Percentiles rank a stretch among this genome's conserved stretches.
phyloP scores from a whole-genome alignment of 2,329 filamentous ascomycete genomes.

The Colletotrichum sp. region DNA sequence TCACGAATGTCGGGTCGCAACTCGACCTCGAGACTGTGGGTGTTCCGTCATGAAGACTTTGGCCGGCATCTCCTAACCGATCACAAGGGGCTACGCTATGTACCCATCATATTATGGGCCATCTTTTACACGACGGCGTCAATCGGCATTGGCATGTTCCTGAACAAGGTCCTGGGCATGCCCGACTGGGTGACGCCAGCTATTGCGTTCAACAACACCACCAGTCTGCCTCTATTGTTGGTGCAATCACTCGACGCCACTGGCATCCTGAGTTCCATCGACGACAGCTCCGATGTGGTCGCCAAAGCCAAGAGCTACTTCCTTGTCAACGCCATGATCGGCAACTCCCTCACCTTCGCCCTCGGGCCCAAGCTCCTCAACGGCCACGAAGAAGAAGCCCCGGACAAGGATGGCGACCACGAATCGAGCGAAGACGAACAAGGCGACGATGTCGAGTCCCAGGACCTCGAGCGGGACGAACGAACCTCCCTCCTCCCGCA shows the following conservation, averaged over 20 bases:
- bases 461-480: slow-evolving; percentile 11
- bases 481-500: slow-evolving; percentile 11
- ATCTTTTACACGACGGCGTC: slow-evolving; percentile 33
- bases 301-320: slow-evolving; percentile 70
- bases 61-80: background rate
- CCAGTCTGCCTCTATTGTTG: slow-evolving; percentile 49
- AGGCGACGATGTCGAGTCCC: too few species aligned
- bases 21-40: slow-evolving; percentile 37
- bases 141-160: slow-evolving; percentile 42
- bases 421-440: background rate
- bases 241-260: slow-evolving; percentile 50
- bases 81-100: slow-evolving; percentile 32
- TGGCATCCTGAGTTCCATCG: slow-evolving; percentile 58
- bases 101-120: slow-evolving; percentile 46
- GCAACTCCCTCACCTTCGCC: slow-evolving; percentile 68
- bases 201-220: slow-evolving; percentile 55
- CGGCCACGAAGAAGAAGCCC: slow-evolving; percentile 18
- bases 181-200: slow-evolving; percentile 51
- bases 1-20: slow-evolving; percentile 49
- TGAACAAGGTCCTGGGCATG: slow-evolving; percentile 41
- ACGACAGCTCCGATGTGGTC: slow-evolving; percentile 49
- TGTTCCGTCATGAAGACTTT: background rate
- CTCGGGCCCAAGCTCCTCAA: slow-evolving; percentile 51
- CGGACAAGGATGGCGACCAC: background rate
- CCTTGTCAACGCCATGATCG: slow-evolving; percentile 67